Percentiles rank a stretch among this genome's conserved stretches.
Evolutionary conservation across 2,329 filamentous ascomycete genomes (phyloP).

Genomic region (Beauveria australis): DNA sequence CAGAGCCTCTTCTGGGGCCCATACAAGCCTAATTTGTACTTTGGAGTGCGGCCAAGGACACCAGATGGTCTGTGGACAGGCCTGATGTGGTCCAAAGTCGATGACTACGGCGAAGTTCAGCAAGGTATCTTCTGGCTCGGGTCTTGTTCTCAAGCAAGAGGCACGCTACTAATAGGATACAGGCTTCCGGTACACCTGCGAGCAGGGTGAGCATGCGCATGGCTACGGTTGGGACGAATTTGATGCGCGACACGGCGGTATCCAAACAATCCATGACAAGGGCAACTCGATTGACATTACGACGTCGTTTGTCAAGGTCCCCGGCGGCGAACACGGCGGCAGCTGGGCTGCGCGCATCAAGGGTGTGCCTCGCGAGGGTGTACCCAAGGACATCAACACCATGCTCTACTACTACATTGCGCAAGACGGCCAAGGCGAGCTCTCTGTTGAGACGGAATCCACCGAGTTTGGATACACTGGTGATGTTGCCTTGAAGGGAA

Average conservation of each 20-base stretch:
- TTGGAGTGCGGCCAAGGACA: conserved; percentile 75
- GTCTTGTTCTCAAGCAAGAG: background rate
- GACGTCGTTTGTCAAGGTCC: conserved; percentile 88
- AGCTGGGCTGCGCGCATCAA: conserved; percentile 88
- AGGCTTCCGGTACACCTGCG: conserved; percentile 91
- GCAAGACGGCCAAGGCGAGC: conserved; percentile 62
- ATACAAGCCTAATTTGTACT: conserved; percentile 90
- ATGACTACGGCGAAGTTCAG: conserved; percentile 68
- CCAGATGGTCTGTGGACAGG: conserved; percentile 75
- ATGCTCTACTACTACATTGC: conserved; percentile 75
- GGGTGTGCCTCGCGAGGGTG: conserved; percentile 66
- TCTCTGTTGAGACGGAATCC: conserved; percentile 51
- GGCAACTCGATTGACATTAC: conserved; percentile 84
- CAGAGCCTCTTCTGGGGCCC: conserved; percentile 91
- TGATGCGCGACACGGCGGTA: conserved; percentile 77
- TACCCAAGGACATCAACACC: conserved; percentile 58
- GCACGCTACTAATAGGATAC: conserved; percentile 3
- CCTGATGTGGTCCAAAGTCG: conserved; percentile 81
- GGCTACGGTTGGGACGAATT: conserved; percentile 99
- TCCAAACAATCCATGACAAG: conserved; percentile 84
- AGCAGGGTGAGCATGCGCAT: conserved; percentile 87
- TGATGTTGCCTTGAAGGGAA: conserved; percentile 63
- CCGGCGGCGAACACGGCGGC: conserved; percentile 75
- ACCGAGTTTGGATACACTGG: conserved; percentile 42
- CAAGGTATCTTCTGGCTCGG: conserved; percentile 47